Evolutionary conservation across 1,284 basidiomycete genomes (phyloP).

Genomic region (Hymenochaete sp.): DNA sequence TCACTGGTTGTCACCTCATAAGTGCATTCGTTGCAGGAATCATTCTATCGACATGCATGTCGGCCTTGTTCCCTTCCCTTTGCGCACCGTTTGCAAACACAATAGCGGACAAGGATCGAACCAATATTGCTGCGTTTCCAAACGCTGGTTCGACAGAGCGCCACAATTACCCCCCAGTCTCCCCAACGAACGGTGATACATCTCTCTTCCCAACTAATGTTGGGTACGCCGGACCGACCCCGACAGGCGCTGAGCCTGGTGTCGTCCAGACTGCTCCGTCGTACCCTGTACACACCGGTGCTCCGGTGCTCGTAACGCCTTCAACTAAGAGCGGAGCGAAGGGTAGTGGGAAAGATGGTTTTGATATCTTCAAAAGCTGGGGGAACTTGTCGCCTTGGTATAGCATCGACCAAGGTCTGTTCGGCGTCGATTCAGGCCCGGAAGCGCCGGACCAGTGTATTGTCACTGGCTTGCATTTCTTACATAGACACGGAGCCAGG

Average conservation of each 20-base stretch:
- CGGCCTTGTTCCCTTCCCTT: conserved; percentile 33
- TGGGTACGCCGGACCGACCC: conserved; percentile 75
- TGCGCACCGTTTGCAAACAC: conserved; percentile 1
- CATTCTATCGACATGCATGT: conserved; percentile 34
- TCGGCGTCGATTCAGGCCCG: conserved; percentile 66
- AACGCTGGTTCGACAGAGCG: conserved; percentile 63
- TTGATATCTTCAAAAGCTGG: conserved; percentile 68
- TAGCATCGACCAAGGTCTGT: conserved; percentile 57
- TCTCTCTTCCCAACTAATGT: conserved; percentile 67
- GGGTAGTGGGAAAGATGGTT: conserved; percentile 26
- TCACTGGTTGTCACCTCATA: conserved; percentile 30
- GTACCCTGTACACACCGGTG: conserved; percentile 66
- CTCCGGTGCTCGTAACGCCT: conserved; percentile 55
- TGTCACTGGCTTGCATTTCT: conserved; percentile 64
- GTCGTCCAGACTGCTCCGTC: conserved; percentile 70
- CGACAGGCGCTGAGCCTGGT: conserved; percentile 76
- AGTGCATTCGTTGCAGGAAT: conserved; percentile 38
- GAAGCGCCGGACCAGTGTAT: conserved; percentile 61
- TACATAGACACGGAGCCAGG: conserved; percentile 75
- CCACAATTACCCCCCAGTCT: conserved; percentile 61
- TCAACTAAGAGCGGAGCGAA: conserved; percentile 20
- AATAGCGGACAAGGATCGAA: conserved; percentile 1
- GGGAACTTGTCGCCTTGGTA: conserved; percentile 84
- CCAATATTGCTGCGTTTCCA: conserved; percentile 36
- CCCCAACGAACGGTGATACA: conserved; percentile 61